These are phyloP conservation scores for Starmerella davenportii DNA, from an alignment of 805 yeast genomes.

Conservation along the genomic window DNA sequence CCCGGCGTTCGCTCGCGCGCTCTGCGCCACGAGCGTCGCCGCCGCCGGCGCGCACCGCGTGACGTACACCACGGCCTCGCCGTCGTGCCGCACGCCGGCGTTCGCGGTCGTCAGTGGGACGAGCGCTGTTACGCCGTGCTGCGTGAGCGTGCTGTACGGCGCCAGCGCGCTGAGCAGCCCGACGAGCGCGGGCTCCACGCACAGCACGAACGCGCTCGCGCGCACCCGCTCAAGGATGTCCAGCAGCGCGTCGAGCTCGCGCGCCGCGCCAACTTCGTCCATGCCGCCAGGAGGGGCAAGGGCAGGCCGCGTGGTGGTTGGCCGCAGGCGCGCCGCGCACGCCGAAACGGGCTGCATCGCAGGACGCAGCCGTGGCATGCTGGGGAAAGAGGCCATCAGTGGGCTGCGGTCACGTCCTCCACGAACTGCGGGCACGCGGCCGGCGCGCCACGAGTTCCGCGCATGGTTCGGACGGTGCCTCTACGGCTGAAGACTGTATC, in stretches of 20 bases:
- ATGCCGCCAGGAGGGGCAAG: neutral
- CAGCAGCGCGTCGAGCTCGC: slow-evolving; percentile 12
- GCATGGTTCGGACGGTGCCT: too few relatives aligned
- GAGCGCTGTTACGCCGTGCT: slow-evolving; percentile 32
- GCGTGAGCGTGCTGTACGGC: slow-evolving; percentile 36
- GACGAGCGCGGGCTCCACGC: slow-evolving; percentile 33
- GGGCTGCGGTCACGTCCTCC: too few relatives aligned
- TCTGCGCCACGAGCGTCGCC: slow-evolving; percentile 5
- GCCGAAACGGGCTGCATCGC: too few relatives aligned
- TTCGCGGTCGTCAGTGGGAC: slow-evolving; percentile 27
- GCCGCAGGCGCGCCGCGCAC: too few relatives aligned
- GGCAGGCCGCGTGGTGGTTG: neutral
- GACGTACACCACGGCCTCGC: slow-evolving; percentile 16
- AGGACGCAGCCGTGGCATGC: too few relatives aligned
- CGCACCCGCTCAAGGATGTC: slow-evolving; percentile 9
- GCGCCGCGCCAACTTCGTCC: neutral
- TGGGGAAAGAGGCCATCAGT: too few relatives aligned
- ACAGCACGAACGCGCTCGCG: slow-evolving; percentile 16
- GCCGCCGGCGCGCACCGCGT: slow-evolving; percentile 15
- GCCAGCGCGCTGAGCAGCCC: slow-evolving; percentile 35
- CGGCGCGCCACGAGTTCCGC: too few relatives aligned
- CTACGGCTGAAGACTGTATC: too few relatives aligned
- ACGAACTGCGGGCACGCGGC: too few relatives aligned
- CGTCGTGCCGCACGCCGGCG: neutral
- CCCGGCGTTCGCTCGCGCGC: slow-evolving; percentile 1